Evolutionary conservation across 2,329 filamentous ascomycete genomes (phyloP), one percentile per base, ranked within the genome.

Genomic region (Botrytis squamosa): DNA sequence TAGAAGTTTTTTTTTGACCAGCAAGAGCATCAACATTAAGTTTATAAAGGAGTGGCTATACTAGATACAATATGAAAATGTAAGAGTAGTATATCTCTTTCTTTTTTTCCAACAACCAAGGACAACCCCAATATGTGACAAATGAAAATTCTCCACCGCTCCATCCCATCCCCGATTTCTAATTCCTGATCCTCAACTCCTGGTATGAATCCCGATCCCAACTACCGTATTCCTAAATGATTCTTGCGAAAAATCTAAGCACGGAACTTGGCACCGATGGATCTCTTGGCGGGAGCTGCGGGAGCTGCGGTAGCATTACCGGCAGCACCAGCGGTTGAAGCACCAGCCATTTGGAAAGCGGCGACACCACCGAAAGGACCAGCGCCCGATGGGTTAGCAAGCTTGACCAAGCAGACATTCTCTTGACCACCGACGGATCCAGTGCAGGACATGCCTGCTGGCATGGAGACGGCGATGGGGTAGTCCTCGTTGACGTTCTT

Each of bases 361-460:
- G 89, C 84, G 75, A 88, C 87, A 72, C 88, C 88, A 73, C 89
- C 89, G 78, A 91, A 91, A 49, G 89, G 89, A 33, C 89, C 89
- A 59, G 88, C 88, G 63, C 84, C 82, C 46, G 88, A 88, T 2
- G 84, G 84, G 81, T 91, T 91, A 83, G 88, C 82, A 83, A 89
- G 90, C 49, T 89, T 86, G 67, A 91, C 87, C 75, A 91, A 85
- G 83, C 89, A 91, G 77, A 90, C 85, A 76, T 88, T 88, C 49
- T 83, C 79, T 81, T 90, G 85, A 59, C 88, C 89, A 33, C 87
- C 88, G 12, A 89, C 87, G 55, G 84, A 88, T 65, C 89, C 89
- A 25, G 87, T 89, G 83, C 89, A 91, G 68, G 82, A 78, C 82
- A 87, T 86, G 74, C 83, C 82, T 49, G 85, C 85, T 0, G 89